A percentile compares a stretch with the other conserved stretches of the same genome.
Conservation (phyloP, 2,329 filamentous ascomycete species). For the Verticillium isaacii region DNA sequence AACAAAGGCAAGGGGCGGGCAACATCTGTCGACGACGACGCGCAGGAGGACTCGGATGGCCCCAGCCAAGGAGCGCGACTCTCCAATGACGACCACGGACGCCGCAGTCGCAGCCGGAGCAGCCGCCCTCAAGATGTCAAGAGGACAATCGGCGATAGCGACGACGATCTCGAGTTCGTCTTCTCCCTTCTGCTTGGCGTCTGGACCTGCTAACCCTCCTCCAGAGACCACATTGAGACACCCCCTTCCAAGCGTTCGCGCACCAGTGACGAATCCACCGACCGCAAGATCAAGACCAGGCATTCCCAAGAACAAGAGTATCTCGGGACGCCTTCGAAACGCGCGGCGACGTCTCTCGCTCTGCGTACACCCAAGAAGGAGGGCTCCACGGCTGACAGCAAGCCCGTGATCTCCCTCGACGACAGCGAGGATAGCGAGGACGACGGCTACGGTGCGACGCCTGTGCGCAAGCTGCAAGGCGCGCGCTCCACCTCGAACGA, state of each 20-base stretch:
- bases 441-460: constrained; percentile 10
- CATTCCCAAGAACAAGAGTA: constrained; percentile 1
- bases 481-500: background rate
- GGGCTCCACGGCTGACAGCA: constrained; percentile 2
- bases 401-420: constrained; percentile 15
- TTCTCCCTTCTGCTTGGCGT: background rate
- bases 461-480: constrained; percentile 5
- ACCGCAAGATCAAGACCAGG: constrained; percentile 6
- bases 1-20: constrained; percentile 8
- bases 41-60: constrained; percentile 17
- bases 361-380: constrained; percentile 10
- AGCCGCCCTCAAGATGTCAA: constrained; percentile 9
- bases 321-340: constrained; percentile 8
- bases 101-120: background rate
- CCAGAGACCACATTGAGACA: constrained; percentile 26
- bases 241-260: constrained; percentile 33
- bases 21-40: background rate
- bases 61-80: background rate
- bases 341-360: constrained; percentile 4
- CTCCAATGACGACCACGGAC: background rate
- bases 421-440: constrained; percentile 13
- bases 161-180: constrained; percentile 3
- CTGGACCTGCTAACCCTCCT: constrained; percentile 9
- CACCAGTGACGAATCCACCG: constrained; percentile 9
- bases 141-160: constrained; percentile 14